Evolutionary conservation across 2,329 filamentous ascomycete genomes (phyloP).

Genomic region (Penicillium aurantiogriseum): DNA sequence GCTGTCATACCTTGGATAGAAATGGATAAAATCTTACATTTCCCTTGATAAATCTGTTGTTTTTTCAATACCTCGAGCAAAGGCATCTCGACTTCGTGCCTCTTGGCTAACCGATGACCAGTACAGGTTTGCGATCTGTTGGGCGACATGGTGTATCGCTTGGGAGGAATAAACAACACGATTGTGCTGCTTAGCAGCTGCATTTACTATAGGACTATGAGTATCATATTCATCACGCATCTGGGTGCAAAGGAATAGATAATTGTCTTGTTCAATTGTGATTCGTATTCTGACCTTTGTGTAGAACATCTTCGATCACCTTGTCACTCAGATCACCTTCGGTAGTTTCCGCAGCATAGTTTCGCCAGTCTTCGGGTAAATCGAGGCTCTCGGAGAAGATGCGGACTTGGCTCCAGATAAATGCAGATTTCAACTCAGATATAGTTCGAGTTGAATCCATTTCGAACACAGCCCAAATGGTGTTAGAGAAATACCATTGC

Average conservation of each 20-base stretch:
- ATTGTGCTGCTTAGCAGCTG: conserved; percentile 52
- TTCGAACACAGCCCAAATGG: background rate
- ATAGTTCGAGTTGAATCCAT: conserved; percentile 48
- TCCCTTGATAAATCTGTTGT: conserved; percentile 41
- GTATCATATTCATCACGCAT: background rate
- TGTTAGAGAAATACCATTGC: background rate
- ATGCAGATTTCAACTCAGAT: conserved; percentile 51
- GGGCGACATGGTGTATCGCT: conserved; percentile 55
- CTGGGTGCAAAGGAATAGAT: no score
- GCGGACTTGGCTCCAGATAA: conserved; percentile 53
- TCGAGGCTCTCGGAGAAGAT: conserved; percentile 51
- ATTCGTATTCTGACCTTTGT: conserved; percentile 44
- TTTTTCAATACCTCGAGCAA: conserved; percentile 35
- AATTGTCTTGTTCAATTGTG: background rate
- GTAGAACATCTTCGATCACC: conserved; percentile 50
- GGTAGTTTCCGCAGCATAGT: conserved; percentile 41
- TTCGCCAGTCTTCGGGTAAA: conserved; percentile 48
- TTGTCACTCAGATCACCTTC: conserved; percentile 50
- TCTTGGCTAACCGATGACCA: conserved; percentile 50
- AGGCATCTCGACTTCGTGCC: conserved; percentile 22
- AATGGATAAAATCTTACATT: conserved; percentile 27
- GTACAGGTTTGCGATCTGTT: conserved; percentile 56
- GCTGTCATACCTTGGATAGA: background rate
- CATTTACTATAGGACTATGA: conserved; percentile 47
- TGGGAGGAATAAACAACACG: conserved; percentile 54